Evolutionary conservation across 441 rosid species (phyloP).

Genomic region (Pelargonium citronellum): DNA sequence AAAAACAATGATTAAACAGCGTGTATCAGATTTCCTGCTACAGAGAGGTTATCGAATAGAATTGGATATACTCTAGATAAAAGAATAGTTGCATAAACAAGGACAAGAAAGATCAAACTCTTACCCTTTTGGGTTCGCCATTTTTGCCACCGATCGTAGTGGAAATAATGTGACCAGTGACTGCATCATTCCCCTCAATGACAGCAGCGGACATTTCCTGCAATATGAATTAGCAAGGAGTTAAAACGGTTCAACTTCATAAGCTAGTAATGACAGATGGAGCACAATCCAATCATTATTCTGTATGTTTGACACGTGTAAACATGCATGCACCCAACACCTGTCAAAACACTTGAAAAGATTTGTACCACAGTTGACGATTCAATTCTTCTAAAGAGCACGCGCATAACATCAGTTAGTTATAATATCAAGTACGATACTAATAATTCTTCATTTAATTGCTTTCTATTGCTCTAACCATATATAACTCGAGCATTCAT

Average conservation of each 20-base stretch:
- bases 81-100: background rate
- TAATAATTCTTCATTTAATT: background rate
- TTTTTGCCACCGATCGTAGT: constrained; percentile 67
- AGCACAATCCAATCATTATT: background rate
- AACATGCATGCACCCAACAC: background rate
- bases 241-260: constrained; percentile 7
- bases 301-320: background rate
- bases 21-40: background rate
- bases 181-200: constrained; percentile 45
- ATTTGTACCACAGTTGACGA: background rate
- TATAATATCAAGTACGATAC: background rate
- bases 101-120: background rate
- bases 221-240: constrained; percentile 12
- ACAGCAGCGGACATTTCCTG: constrained; percentile 58
- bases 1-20: background rate
- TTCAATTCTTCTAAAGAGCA: background rate
- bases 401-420: background rate
- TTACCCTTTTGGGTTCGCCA: constrained; percentile 65
- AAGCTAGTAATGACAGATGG: background rate
- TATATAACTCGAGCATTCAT: too few species aligned
- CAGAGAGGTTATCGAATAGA: background rate
- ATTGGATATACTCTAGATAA: background rate
- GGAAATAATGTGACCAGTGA: constrained; percentile 61
- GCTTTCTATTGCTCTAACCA: too few species aligned
- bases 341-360: background rate